phyloP scores from a whole-genome alignment of 2,329 filamentous ascomycete species.

The Fusarium bactridioides region DNA sequence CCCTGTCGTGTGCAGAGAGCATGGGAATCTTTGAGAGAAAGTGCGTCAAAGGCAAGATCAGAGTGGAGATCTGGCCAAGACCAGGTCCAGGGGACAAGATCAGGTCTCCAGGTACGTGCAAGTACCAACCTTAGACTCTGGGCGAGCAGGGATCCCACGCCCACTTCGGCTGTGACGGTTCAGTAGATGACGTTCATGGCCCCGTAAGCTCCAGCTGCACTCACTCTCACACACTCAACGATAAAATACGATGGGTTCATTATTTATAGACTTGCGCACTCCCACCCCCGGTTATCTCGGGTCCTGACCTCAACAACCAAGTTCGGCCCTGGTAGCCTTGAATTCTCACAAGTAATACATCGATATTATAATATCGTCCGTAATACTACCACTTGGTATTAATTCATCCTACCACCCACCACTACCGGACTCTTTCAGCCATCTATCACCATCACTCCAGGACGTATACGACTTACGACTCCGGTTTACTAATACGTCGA shows the following conservation, averaged over 20 bases:
- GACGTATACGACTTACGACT: conserved; percentile 5
- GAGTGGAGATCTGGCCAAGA: conserved; percentile 25
- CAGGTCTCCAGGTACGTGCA: conserved; percentile 20
- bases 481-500: not conserved
- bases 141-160: not conserved
- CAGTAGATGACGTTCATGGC: conserved; percentile 31
- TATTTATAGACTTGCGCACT: conserved; percentile 35
- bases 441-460: not conserved
- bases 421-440: not conserved
- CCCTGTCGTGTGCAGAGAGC: conserved; percentile 17
- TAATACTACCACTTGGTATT: conserved; percentile 14
- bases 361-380: conserved; percentile 10
- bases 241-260: conserved; percentile 27
- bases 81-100: conserved; percentile 13
- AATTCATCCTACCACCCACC: not conserved
- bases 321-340: conserved; percentile 18
- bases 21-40: conserved; percentile 28
- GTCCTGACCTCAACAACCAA: conserved; percentile 10
- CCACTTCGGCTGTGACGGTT: conserved; percentile 34
- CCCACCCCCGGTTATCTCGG: conserved; percentile 25
- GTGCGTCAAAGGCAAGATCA: conserved; percentile 24
- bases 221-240: not conserved
- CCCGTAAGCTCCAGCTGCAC: conserved; percentile 15
- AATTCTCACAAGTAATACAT: conserved; percentile 26
- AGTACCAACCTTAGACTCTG: conserved; percentile 7